These are phyloP conservation scores for Pogostemon cablin DNA, from an alignment of 257 asterid genomes.

Conservation along the genomic window DNA sequence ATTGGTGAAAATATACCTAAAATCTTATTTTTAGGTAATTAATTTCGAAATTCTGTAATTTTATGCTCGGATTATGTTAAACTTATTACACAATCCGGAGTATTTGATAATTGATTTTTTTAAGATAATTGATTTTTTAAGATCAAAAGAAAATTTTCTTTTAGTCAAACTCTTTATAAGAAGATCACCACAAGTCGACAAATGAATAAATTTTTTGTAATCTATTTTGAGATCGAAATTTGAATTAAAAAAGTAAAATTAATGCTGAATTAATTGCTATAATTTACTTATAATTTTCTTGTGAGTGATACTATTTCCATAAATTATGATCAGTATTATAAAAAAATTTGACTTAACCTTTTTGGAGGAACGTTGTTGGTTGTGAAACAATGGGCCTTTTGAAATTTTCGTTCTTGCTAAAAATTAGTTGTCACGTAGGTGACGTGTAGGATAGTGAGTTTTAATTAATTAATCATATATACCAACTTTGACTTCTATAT, in stretches of 20 bases:
- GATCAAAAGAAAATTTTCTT: not conserved
- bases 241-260: conserved; percentile 9
- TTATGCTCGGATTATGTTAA: not conserved
- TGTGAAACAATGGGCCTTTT: not conserved
- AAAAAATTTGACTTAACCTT: not conserved
- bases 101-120: not conserved
- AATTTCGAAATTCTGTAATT: not conserved
- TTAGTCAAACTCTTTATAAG: not conserved
- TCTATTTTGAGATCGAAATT: not conserved
- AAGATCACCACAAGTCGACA: not conserved
- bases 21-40: too few species aligned
- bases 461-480: conserved; percentile 13
- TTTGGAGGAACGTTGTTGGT: conserved; percentile 24
- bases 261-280: conserved; percentile 9
- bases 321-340: not conserved
- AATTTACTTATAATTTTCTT: not conserved
- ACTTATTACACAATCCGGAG: not conserved
- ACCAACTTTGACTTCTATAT: conserved; percentile 29
- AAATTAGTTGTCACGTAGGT: conserved; percentile 30
- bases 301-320: not conserved
- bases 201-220: not conserved
- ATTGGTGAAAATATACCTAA: not conserved
- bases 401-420: not conserved
- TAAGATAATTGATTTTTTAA: not conserved
- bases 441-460: conserved; percentile 19